A percentile compares a stretch with the other conserved stretches of the same genome.
Conservation (phyloP, 108 stramenopile species). For the Pseudonitzschia pungens region DNA sequence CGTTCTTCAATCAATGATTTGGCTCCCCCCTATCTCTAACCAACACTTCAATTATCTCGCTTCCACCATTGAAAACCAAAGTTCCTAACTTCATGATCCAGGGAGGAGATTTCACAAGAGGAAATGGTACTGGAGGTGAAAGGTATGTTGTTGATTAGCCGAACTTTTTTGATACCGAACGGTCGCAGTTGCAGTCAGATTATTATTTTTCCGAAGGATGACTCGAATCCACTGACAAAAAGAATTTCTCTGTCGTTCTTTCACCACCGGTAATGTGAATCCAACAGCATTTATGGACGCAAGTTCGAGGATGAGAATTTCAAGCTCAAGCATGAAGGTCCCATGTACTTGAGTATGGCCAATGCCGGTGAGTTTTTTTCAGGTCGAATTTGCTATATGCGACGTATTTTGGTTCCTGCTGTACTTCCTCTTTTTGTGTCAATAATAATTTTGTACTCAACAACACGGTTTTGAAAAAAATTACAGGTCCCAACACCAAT, state of each 20-base stretch:
- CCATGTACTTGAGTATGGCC: constrained; percentile 93
- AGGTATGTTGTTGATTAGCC: not conserved
- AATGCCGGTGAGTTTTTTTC: constrained; percentile 66
- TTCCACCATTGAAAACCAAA: constrained; percentile 19
- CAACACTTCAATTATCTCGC: not conserved
- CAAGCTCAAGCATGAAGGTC: constrained; percentile 64
- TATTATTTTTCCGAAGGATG: too few species aligned
- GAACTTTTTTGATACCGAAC: too few species aligned
- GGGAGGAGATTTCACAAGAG: constrained; percentile 33
- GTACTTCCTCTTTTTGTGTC: constrained; percentile 1
- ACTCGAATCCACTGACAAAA: not conserved
- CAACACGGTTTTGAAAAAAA: not conserved
- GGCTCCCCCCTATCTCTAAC: constrained; percentile 25
- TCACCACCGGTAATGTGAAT: not conserved
- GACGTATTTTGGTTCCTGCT: not conserved
- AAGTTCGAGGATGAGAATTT: constrained; percentile 98
- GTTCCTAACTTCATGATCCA: constrained; percentile 85
- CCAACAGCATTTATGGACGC: constrained; percentile 59
- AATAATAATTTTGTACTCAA: too few species aligned
- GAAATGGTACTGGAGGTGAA: constrained; percentile 78
- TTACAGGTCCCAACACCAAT: constrained; percentile 56
- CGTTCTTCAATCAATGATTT: not conserved
- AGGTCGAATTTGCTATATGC: not conserved
- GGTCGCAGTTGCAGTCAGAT: too few species aligned
- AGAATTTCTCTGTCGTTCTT: not conserved